These are phyloP conservation scores for Camillea tinctor DNA, from an alignment of 2,329 filamentous ascomycete genomes.

Conservation along the genomic window DNA sequence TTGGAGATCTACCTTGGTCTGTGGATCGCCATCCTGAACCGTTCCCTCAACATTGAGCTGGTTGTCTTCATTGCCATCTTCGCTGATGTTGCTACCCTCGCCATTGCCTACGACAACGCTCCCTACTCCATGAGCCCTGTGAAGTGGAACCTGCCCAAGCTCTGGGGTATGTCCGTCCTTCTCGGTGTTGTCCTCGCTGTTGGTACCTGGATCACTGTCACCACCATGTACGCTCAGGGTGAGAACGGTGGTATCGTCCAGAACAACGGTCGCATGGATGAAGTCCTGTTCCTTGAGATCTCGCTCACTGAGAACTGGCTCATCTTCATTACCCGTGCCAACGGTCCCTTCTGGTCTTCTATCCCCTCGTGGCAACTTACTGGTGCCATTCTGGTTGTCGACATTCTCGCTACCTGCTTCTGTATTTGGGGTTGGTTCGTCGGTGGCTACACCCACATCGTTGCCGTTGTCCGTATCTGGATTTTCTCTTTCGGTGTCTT, in stretches of 20 bases:
- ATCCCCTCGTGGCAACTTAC: conserved; percentile 82
- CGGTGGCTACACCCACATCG: conserved; percentile 67
- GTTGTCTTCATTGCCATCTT: conserved; percentile 96
- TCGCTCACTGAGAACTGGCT: conserved; percentile 93
- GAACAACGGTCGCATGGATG: conserved; percentile 80
- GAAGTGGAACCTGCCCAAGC: conserved; percentile 93
- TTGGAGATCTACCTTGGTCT: conserved; percentile 88
- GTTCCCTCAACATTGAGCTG: conserved; percentile 78
- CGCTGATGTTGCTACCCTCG: conserved; percentile 86
- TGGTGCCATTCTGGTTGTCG: conserved; percentile 76
- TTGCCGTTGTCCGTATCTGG: conserved; percentile 86
- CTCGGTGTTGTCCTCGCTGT: conserved; percentile 78
- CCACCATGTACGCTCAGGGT: conserved; percentile 69
- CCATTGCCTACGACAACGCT: conserved; percentile 91
- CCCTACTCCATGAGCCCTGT: conserved; percentile 82
- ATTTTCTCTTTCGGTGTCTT: conserved; percentile 89
- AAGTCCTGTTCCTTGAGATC: conserved; percentile 85
- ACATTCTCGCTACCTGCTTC: conserved; percentile 83
- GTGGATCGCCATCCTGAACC: conserved; percentile 87
- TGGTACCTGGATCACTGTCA: conserved; percentile 86
- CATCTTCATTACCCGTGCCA: conserved; percentile 93
- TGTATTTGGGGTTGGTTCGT: conserved; percentile 83
- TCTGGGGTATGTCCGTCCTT: conserved; percentile 88
- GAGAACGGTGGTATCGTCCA: conserved; percentile 81
- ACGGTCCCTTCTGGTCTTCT: conserved; percentile 89